These are phyloP conservation scores for Fusarium caatingaense DNA, from an alignment of 2,329 filamentous ascomycete species.

Conservation along the genomic window DNA sequence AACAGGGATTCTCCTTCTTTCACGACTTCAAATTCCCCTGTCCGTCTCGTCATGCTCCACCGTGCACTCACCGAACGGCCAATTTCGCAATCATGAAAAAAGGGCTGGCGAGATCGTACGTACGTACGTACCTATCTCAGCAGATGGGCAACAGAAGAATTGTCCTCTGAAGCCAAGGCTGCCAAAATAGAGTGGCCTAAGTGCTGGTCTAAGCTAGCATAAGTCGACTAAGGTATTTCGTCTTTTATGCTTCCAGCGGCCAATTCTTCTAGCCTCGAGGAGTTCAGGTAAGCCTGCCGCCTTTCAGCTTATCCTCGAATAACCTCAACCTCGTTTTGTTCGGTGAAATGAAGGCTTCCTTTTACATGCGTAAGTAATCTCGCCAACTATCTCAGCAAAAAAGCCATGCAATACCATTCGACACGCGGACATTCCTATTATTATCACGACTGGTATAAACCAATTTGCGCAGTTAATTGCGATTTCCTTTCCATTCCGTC, in stretches of 20 bases:
- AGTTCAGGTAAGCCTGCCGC: conserved; percentile 23
- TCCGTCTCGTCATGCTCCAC: conserved; percentile 37
- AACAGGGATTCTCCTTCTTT: conserved; percentile 43
- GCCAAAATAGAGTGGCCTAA: neutral
- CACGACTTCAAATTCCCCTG: conserved; percentile 28
- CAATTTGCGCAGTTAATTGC: conserved; percentile 43
- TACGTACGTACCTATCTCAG: neutral
- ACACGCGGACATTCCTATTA: conserved; percentile 33
- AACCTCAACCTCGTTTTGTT: conserved; percentile 12
- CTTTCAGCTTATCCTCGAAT: conserved; percentile 30
- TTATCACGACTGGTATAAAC: conserved; percentile 35
- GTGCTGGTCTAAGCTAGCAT: neutral
- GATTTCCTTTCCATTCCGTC: conserved; percentile 35
- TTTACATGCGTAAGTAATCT: conserved; percentile 37
- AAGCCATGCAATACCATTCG: conserved; percentile 17
- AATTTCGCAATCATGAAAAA: conserved; percentile 39
- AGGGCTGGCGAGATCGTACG: conserved; percentile 34
- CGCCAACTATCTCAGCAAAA: conserved; percentile 25
- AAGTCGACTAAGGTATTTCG: neutral
- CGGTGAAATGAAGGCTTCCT: conserved; percentile 21
- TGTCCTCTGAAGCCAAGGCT: neutral
- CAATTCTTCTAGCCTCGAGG: neutral
- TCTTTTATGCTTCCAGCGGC: neutral
- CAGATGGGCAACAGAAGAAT: neutral
- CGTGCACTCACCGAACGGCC: conserved; percentile 16